phyloP scores from a whole-genome alignment of 2,329 filamentous ascomycete species.

The Zasmidium cellare region DNA sequence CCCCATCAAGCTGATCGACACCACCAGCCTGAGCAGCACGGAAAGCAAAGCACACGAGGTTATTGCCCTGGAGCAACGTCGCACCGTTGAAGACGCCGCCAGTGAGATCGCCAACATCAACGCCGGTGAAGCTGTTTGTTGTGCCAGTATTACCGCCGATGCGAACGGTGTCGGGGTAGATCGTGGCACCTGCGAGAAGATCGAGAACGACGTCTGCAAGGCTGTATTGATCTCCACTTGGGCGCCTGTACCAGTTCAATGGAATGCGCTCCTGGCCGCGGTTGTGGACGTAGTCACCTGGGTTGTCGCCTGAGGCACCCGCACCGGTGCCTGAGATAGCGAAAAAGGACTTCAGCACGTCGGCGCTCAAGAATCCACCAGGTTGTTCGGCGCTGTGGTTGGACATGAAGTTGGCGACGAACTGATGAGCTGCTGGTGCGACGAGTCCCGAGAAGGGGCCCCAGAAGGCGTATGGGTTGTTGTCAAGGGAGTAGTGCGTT shows the following conservation, averaged over 20 bases:
- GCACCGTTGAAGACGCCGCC: slow-evolving; percentile 42
- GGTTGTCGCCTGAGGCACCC: slow-evolving; percentile 18
- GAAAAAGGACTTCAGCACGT: slow-evolving; percentile 24
- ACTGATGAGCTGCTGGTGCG: slow-evolving; percentile 26
- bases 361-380: slow-evolving; percentile 20
- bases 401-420: slow-evolving; percentile 28
- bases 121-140: slow-evolving; percentile 35
- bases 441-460: slow-evolving; percentile 28
- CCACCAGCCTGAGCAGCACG: slow-evolving; percentile 1
- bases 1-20: slow-evolving; percentile 1
- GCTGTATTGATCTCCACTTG: slow-evolving; percentile 8
- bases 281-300: slow-evolving; percentile 22
- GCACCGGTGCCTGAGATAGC: slow-evolving; percentile 19
- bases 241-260: slow-evolving; percentile 29
- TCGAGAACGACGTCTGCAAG: slow-evolving; percentile 19
- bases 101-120: slow-evolving; percentile 38
- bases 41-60: slow-evolving; percentile 6
- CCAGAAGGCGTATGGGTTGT: slow-evolving; percentile 35
- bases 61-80: slow-evolving; percentile 14
- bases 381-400: slow-evolving; percentile 26
- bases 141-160: slow-evolving; percentile 41
- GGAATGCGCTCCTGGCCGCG: slow-evolving; percentile 31
- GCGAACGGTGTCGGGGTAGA: slow-evolving; percentile 30
- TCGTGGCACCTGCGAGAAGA: slow-evolving; percentile 4
- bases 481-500: slow-evolving; percentile 23